Evolutionary conservation across 2,329 filamentous ascomycete genomes (phyloP), one percentile per base, ranked within the genome.

Genomic region (Xylariomycetidae sp.): DNA sequence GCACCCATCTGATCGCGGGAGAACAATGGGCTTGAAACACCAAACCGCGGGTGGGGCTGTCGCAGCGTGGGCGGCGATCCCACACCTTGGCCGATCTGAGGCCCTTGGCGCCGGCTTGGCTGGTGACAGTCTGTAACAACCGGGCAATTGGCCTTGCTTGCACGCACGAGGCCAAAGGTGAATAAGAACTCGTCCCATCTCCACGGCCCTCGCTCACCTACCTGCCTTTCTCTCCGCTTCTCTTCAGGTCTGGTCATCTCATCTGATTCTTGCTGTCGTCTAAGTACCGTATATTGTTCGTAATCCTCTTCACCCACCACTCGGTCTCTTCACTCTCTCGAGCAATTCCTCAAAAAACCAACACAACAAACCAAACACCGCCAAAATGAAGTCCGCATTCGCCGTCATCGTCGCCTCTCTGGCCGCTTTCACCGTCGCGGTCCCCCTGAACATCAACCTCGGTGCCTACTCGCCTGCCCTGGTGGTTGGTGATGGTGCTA

Each of bases 401-500:
- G 37, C 58, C 34, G 32, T 54, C 20, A 32, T 54, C 26, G 33
- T 58, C 26, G 52, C 52, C 26, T 30, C 46, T 16, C 37, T 63
- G 9, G 39, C 51, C 15, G 46, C 52, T 18, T 39, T 50, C 14
- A 43, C 55, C 20, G 44, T 45, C 19, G 53, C 57, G 23, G 42
- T 54, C 14, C 55, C 55, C 4, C 40, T 58, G 26, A 58, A 58
- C 42, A 58, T 58, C 40, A 58, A 58, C 45, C 43, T 58, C 12
- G 55, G 55, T 33, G 55, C 55, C 20, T 58, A 58, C 34, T 58
- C 55, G 18, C 55, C 55, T 36, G 55, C 55, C 24, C 42, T 58
- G 46, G 55, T 58, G 39, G 53, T 54, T 42, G 55, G 55, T 57
- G 58, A 60, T 57, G 65, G 65, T 56, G 65, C 67, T 47, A 67